Evolutionary conservation across 228 moss, liverwort and hornwort genomes (phyloP), one percentile per base, ranked within the genome.

Genomic region (Sphagnum magellanicum): DNA sequence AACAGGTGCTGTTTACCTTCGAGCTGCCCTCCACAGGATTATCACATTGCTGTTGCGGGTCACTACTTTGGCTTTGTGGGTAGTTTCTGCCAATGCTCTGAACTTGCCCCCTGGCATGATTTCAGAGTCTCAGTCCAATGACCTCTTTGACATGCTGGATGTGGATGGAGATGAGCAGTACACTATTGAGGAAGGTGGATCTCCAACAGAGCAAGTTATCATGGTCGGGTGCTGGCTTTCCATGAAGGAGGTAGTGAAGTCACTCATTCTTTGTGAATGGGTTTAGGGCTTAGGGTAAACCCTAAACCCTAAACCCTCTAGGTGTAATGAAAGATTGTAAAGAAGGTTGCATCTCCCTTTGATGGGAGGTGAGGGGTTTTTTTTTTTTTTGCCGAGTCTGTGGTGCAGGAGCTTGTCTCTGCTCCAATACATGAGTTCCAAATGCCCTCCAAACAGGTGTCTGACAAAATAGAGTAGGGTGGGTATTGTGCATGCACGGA

Each of bases 141-240:
- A 69, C 51, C 75, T 87, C 65, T 77, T 84, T 67, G 81, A 77
- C 68, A 67, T 87, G 9, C 63, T 81, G 70, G 81, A 74, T 77
- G 80, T 59, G 46, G 64, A 70, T 58, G 69, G 64, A 53, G 82
- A 78, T 66, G 91, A 88, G 49, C 88, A 83, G 53, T 76, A 81
- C 51, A 87, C 89, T 51, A 77, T 64, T 51, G 90, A 86, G 64
- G 66, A 72, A 69, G 85, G 79, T 59, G 88, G 92, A 59, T 94
- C 98, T 59, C 94, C 98, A 68, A 84, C 84, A 60, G 98, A 98
- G 86, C 98, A 98, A 72, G 90, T 90, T 81, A 92, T 98, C 49
- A 98, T 98, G 98, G 98, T 98, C 69, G 98, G 98, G 16, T 98
- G 98, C 76, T 98, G 98, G 98, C 89, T 98, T 48, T 98, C 98